These are phyloP conservation scores for Pochonia chlamydosporia DNA, from an alignment of 2,329 filamentous ascomycete genomes.

Conservation along the genomic window DNA sequence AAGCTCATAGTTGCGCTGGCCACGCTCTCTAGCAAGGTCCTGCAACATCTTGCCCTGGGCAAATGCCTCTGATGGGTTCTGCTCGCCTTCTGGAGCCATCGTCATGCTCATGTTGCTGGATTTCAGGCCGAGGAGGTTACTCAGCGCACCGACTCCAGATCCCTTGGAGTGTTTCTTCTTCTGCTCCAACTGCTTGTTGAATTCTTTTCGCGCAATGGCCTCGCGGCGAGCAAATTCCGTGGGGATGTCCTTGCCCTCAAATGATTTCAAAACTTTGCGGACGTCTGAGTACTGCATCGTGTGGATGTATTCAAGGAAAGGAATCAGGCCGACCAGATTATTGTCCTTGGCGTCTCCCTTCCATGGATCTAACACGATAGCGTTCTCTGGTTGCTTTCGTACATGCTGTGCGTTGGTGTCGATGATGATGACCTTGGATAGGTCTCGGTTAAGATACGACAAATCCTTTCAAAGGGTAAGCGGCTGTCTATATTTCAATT, in stretches of 20 bases:
- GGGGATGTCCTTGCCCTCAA: constrained; percentile 84
- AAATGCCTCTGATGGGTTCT: constrained; percentile 67
- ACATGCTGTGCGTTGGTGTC: constrained; percentile 81
- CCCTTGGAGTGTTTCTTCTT: constrained; percentile 49
- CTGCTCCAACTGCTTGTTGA: constrained; percentile 71
- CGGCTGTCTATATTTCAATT: neutral
- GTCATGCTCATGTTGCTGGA: constrained; percentile 57
- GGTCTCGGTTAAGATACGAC: constrained; percentile 93
- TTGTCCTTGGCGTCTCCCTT: constrained; percentile 76
- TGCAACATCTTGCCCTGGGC: constrained; percentile 95
- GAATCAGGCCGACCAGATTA: constrained; percentile 82
- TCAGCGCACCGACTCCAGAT: constrained; percentile 63
- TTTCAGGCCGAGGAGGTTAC: constrained; percentile 73
- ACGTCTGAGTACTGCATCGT: constrained; percentile 90
- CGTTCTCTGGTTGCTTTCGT: constrained; percentile 90
- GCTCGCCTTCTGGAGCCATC: constrained; percentile 59
- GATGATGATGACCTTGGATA: constrained; percentile 91
- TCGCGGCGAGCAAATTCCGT: constrained; percentile 85
- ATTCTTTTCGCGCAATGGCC: constrained; percentile 76
- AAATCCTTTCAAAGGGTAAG: constrained; percentile 59
- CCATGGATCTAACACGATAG: constrained; percentile 89
- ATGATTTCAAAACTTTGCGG: constrained; percentile 78
- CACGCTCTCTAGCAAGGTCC: constrained; percentile 87
- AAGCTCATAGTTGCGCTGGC: constrained; percentile 81
- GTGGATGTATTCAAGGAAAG: constrained; percentile 94